A percentile compares a stretch with the other conserved stretches of the same genome.
These are phyloP conservation scores for Nadsonia commutata DNA, from an alignment of 1,139 yeast genomes.

Conservation along the genomic window DNA sequence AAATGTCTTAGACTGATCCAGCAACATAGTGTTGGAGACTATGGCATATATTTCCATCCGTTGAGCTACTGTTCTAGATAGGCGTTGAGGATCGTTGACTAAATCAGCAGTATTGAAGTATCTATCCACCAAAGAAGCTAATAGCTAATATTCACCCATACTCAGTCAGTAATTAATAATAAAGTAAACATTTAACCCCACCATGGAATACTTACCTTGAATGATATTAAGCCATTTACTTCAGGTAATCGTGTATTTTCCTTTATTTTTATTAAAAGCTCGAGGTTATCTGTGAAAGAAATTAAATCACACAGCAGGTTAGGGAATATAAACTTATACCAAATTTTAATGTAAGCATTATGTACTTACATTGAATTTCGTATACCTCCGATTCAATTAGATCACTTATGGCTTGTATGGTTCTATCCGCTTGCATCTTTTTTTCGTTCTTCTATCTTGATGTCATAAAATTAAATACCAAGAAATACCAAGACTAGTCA, in stretches of 20 bases:
- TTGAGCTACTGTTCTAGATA: neutral
- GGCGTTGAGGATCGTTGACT: neutral
- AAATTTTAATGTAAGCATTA: too few relatives aligned
- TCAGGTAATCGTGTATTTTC: neutral
- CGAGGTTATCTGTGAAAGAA: neutral
- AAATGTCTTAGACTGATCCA: conserved; percentile 7
- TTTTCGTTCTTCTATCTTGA: too few relatives aligned
- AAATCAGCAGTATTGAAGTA: neutral
- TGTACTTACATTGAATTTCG: too few relatives aligned
- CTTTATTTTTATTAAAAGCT: neutral
- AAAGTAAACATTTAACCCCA: too few relatives aligned
- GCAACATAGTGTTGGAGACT: conserved; percentile 14
- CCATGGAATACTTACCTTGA: too few relatives aligned
- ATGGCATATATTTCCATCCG: conserved; percentile 13
- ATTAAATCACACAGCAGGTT: neutral
- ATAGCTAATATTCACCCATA: neutral
- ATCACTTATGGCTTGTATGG: too few relatives aligned
- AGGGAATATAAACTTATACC: too few relatives aligned
- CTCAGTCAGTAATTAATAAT: neutral
- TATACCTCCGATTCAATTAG: too few relatives aligned
- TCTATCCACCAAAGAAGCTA: neutral
- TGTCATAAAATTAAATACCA: too few relatives aligned
- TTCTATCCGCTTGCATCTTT: too few relatives aligned
- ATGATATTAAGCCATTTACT: too few relatives aligned
- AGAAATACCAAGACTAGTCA: too few relatives aligned